Conservation (phyloP, 345 rosid genomes). For the Excoecaria agallocha region DNA sequence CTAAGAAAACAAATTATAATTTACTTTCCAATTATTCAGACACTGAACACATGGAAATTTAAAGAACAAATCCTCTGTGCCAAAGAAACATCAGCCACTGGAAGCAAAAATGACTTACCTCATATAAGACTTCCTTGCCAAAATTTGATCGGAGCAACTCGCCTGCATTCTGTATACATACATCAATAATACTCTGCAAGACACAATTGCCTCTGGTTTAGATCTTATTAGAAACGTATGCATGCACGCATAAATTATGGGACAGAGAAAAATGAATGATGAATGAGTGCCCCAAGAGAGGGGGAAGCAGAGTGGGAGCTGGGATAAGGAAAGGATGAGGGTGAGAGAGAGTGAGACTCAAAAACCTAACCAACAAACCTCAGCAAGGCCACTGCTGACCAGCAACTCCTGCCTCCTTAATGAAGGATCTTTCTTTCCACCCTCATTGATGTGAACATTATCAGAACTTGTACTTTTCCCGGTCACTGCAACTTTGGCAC, state of each 20-base stretch:
- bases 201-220: slow-evolving; percentile 7
- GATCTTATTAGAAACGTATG: neutral
- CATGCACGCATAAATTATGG: neutral
- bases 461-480: slow-evolving; percentile 30
- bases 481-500: slow-evolving; percentile 28
- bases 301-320: neutral
- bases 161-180: slow-evolving; percentile 58
- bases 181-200: slow-evolving; percentile 69
- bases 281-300: neutral
- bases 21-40: neutral
- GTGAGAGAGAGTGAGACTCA: neutral
- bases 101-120: slow-evolving; percentile 41
- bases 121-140: slow-evolving; percentile 76
- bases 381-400: slow-evolving; percentile 79
- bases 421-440: slow-evolving; percentile 73
- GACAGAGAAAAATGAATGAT: neutral
- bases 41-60: neutral
- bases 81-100: neutral
- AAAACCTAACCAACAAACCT: slow-evolving; percentile 48
- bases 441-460: slow-evolving; percentile 23
- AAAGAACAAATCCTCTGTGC: neutral
- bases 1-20: neutral
- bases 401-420: slow-evolving; percentile 79
- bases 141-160: slow-evolving; percentile 70
- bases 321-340: neutral